Evolutionary conservation across 495 filamentous ascomycete species (phyloP), one percentile per base, ranked within the genome.

Genomic region (Penicillium taxi): DNA sequence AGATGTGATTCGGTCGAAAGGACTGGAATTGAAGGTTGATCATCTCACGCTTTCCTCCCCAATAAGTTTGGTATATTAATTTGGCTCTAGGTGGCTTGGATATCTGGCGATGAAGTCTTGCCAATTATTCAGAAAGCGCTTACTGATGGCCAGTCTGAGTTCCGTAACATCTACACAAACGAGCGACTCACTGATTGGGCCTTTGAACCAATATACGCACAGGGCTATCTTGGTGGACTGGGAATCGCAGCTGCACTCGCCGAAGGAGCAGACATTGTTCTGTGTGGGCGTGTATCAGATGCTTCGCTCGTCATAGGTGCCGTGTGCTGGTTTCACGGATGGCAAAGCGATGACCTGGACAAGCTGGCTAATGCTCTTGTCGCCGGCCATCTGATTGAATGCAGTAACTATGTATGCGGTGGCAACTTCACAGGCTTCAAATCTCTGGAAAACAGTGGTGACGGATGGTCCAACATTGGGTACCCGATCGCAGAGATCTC

Each of bases 371-470:
- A 67, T 22, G 61, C 69, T 6, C 61, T 77, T 12, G 61, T 77
- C 1, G 67, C 71, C 1, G 73, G 72, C 2, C 72, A 77, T 52
- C 52, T 77, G 6, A 73, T 76, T 32, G 74, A 77, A 41, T 78
- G 74, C 45, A 66, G 63, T 12, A 61, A 63, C 16, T 78, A 77
- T 37, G 72, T 74, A 19, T 67, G 58, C 19, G 74, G 77, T 2
- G 73, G 67, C 4, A 75, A 80, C 48, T 81, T 70, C 47, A 60
- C 70, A 6, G 76, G 74, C 1, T 79, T 78, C 58, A 74, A 68
- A 23, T 21, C 37, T 0, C 38, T 72, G 18, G 59, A 72, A 33
- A 42, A 53, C 41, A 29, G 50, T 6, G 44, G 60, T 1, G 59
- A 48, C 26, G 41, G 44, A 14, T 70, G 68, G 58, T 37, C 62